Percentiles rank a stretch among this genome's conserved stretches.
phyloP scores from a whole-genome alignment of 1,139 yeast species.

The Sugiyamaella grinbergsii region DNA sequence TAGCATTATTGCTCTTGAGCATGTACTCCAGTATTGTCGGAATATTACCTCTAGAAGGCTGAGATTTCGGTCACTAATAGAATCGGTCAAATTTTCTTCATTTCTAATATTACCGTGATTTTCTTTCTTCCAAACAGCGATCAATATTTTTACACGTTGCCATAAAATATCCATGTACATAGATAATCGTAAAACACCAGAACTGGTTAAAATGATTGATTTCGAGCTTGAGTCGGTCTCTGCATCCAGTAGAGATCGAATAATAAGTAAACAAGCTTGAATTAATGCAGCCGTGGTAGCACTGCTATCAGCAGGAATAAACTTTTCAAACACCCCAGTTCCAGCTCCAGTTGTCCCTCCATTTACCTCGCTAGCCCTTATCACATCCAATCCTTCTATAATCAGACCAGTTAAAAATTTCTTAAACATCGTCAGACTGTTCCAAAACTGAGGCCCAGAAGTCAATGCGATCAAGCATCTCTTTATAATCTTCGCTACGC shows the following conservation, averaged over 20 bases:
- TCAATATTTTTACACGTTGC: constrained; percentile 6
- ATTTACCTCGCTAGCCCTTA: background rate
- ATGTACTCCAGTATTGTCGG: background rate
- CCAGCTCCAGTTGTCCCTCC: too few species aligned
- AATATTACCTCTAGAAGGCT: background rate
- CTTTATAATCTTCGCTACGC: background rate
- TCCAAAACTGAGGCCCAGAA: constrained; percentile 7
- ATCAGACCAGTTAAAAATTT: background rate
- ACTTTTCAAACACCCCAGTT: background rate
- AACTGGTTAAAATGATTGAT: constrained; percentile 3
- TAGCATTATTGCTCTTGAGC: constrained; percentile 4
- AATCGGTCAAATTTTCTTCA: too few species aligned
- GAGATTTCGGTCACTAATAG: background rate
- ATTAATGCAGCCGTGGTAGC: background rate
- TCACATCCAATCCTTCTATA: background rate
- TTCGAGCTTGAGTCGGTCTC: constrained; percentile 1
- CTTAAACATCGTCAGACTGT: constrained; percentile 5
- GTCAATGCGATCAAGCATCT: background rate
- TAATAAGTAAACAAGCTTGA: constrained; percentile 1
- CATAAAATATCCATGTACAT: constrained; percentile 6
- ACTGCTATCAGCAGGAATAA: background rate
- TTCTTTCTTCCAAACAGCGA: background rate
- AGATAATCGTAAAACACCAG: constrained; percentile 1
- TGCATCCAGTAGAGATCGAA: constrained; percentile 7
- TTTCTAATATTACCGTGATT: background rate